Base-by-base conservation (phyloP, 2,329 filamentous ascomycete species). In the Phyllosticta citribraziliensis region DNA sequence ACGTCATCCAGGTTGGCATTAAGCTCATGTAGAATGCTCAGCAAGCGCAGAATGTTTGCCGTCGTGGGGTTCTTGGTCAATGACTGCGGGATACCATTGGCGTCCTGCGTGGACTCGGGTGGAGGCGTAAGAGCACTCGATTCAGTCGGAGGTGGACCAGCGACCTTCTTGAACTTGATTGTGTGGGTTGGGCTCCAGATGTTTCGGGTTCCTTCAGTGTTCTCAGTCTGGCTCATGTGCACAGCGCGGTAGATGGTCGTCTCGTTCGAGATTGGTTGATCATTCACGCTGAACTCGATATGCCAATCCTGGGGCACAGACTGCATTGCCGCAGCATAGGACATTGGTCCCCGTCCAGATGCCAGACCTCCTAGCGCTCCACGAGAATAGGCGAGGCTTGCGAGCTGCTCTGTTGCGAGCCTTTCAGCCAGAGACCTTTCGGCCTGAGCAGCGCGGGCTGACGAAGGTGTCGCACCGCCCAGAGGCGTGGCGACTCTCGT, bases 161-260 rank as follows among this genome's bases (percentile, higher is more conserved):
- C 78, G 10, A 96, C 91, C 55, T 90, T 87, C 70, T 87, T 89
- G 75, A 96, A 97, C 68, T 92, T 95, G 76, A 99, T 90, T 0
- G 91, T 87, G 71, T 99, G 93, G 19, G 94, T 85, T 0, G 87
- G 85, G 51, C 90, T 92, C 93, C 93, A 99, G 12, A 97, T 86
- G 64, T 88, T 93, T 54, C 91, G 84, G 10, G 84, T 76, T 11
- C 86, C 80, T 61, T 95, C 90, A 20, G 88, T 83, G 11, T 80
- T 71, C 56, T 82, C 76, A 14, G 79, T 74, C 63, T 83, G 80
- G 47, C 52, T 58, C 56, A 62, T 58, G 69, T 97, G 90, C 9
- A 97, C 90, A 33, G 94, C 94, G 55, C 93, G 88, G 70, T 97
- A 99, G 61, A 99, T 93, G 0, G 94, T 99, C 0, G 90, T 97